phyloP scores from a whole-genome alignment of 106 monocot species.

The Triglochin maritima region DNA sequence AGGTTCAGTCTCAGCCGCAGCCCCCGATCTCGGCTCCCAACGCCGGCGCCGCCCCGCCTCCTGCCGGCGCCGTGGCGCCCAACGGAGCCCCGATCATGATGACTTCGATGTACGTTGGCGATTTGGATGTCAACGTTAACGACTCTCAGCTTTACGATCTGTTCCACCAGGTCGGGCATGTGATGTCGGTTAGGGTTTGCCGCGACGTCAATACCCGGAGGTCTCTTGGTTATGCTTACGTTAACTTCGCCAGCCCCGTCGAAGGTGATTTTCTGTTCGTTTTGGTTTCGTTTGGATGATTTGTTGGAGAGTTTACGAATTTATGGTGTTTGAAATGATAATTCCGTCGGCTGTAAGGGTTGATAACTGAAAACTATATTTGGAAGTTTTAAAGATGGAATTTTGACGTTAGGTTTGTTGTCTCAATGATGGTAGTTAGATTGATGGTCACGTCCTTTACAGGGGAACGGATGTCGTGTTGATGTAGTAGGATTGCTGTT shows the following conservation, averaged over 20 bases:
- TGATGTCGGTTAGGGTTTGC: conserved; percentile 78
- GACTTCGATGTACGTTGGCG: conserved; percentile 64
- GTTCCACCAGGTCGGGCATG: conserved; percentile 53
- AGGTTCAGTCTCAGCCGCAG: conserved; percentile 16
- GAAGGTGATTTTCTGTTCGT: conserved; percentile 37
- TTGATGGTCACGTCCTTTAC: no score
- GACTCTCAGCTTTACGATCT: conserved; percentile 71
- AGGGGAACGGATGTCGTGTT: no score
- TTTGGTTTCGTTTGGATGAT: no score
- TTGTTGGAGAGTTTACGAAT: no score
- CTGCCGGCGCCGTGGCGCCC: not conserved
- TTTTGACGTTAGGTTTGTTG: no score
- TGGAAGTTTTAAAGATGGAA: no score
- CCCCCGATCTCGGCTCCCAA: not conserved
- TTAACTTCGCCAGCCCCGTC: conserved; percentile 51
- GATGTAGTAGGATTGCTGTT: no score
- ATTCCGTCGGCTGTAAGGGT: no score
- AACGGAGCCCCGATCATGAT: not conserved
- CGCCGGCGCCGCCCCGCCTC: not conserved
- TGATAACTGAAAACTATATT: no score
- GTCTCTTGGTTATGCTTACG: conserved; percentile 89
- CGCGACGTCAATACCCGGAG: conserved; percentile 52
- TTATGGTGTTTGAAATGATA: no score
- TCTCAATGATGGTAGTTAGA: no score
- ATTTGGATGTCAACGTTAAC: conserved; percentile 54